Conservation (phyloP, 2,329 filamentous ascomycete species). For the Hypoxylon sp. region DNA sequence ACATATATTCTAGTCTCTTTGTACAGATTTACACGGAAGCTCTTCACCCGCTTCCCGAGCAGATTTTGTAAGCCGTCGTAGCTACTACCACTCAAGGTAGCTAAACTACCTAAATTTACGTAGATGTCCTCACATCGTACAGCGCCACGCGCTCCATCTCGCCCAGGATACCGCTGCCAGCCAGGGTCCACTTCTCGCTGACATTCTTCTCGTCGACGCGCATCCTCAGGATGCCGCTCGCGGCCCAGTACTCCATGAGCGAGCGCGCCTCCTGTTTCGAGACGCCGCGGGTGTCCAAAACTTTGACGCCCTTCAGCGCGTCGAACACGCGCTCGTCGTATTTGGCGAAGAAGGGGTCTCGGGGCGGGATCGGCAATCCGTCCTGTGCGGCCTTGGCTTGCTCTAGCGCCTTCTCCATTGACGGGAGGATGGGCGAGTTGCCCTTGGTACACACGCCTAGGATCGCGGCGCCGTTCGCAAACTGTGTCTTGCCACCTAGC, state of each 20-base stretch:
- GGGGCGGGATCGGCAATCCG: slow-evolving; percentile 54
- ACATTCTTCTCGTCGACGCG: slow-evolving; percentile 79
- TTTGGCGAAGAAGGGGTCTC: slow-evolving; percentile 68
- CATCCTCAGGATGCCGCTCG: slow-evolving; percentile 82
- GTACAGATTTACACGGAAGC: slow-evolving; percentile 1
- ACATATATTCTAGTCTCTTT: slow-evolving; percentile 3
- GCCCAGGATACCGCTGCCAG: slow-evolving; percentile 84
- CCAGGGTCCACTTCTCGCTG: slow-evolving; percentile 85
- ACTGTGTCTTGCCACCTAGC: slow-evolving; percentile 70
- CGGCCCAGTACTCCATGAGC: slow-evolving; percentile 94
- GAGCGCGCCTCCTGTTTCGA: slow-evolving; percentile 81
- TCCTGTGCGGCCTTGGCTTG: slow-evolving; percentile 65
- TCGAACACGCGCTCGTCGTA: slow-evolving; percentile 72
- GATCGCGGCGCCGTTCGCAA: slow-evolving; percentile 83
- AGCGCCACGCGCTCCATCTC: slow-evolving; percentile 80
- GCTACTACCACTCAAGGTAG: slow-evolving; percentile 1
- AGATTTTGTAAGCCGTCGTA: background rate
- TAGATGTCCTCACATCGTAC: slow-evolving; percentile 48
- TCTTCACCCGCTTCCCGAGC: background rate
- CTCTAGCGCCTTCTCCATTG: slow-evolving; percentile 77
- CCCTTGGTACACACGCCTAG: slow-evolving; percentile 81
- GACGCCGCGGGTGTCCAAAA: slow-evolving; percentile 75
- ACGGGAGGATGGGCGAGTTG: slow-evolving; percentile 75
- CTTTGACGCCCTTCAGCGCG: slow-evolving; percentile 64
- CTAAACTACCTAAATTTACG: slow-evolving; percentile 16